phyloP scores from a whole-genome alignment of 768 basidiomycete genomes.

The Leucocoprinus leucothites region DNA sequence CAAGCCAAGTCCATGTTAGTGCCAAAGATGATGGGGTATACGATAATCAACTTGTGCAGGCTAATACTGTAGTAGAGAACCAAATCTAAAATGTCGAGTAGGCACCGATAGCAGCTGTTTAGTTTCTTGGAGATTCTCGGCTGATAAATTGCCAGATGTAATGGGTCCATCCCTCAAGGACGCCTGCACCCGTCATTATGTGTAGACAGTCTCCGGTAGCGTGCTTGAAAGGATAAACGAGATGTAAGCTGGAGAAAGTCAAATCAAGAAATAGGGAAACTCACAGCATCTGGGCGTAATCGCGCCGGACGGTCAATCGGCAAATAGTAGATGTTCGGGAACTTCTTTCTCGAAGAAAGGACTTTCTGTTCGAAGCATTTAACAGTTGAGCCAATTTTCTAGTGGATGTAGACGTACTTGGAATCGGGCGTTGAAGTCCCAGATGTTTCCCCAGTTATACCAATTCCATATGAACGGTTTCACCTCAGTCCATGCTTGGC shows the following conservation, averaged over 20 bases:
- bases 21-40: too few species aligned
- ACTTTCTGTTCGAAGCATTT: conserved; percentile 29
- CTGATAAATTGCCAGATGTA: conserved; percentile 48
- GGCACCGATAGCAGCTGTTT: too few species aligned
- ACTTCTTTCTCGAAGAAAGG: conserved; percentile 32
- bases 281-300: conserved; percentile 62
- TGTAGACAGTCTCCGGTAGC: conserved; percentile 43
- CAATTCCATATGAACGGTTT: conserved; percentile 42
- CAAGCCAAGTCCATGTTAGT: too few species aligned
- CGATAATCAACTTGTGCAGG: too few species aligned
- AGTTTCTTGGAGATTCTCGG: conserved; percentile 15
- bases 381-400: not conserved
- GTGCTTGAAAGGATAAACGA: conserved; percentile 26
- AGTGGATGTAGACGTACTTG: conserved; percentile 35
- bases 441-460: conserved; percentile 68
- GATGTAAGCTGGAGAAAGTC: not conserved
- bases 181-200: conserved; percentile 45
- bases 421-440: conserved; percentile 54
- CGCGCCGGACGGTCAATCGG: conserved; percentile 59
- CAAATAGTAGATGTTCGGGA: conserved; percentile 55
- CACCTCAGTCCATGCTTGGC: conserved; percentile 44
- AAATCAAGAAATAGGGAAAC: conserved; percentile 20
- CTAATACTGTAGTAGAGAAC: too few species aligned
- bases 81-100: too few species aligned
- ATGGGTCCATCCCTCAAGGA: conserved; percentile 48